phyloP scores from a whole-genome alignment of 1,284 basidiomycete genomes.

The Pyrrhoderma lamaoense region DNA sequence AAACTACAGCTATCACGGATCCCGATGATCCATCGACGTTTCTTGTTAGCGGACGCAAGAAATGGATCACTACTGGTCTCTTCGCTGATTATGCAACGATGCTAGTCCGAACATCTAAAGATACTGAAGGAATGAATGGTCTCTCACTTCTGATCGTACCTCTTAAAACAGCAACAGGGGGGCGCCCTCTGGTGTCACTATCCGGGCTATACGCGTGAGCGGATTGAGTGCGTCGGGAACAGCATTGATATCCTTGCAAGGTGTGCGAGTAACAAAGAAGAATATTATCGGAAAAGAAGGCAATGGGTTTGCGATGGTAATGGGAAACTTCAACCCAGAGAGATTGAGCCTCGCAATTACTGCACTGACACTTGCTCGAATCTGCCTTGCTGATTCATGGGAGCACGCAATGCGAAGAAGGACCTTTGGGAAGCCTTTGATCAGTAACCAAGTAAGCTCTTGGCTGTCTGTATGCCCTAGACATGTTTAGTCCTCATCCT shows the following conservation, averaged over 20 bases:
- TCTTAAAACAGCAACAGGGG: slow-evolving; percentile 9
- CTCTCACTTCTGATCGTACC: slow-evolving; percentile 20
- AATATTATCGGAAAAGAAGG: slow-evolving; percentile 19
- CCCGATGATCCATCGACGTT: slow-evolving; percentile 13
- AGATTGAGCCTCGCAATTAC: slow-evolving; percentile 15
- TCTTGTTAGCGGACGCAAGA: slow-evolving; percentile 20
- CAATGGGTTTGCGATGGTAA: slow-evolving; percentile 18
- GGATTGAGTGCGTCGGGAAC: slow-evolving; percentile 19
- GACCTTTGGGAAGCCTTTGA: slow-evolving; percentile 19
- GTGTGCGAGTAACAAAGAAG: slow-evolving; percentile 18
- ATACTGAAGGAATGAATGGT: not conserved
- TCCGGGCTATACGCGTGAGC: slow-evolving; percentile 14
- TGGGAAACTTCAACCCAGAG: slow-evolving; percentile 22
- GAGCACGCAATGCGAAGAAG: slow-evolving; percentile 16
- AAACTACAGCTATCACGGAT: slow-evolving; percentile 15
- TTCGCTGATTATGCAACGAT: slow-evolving; percentile 20
- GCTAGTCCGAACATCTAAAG: slow-evolving; percentile 18
- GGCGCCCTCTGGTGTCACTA: slow-evolving; percentile 14
- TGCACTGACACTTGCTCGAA: slow-evolving; percentile 14
- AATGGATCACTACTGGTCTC: slow-evolving; percentile 21
- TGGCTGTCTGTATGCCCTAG: too few species aligned
- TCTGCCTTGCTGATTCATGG: slow-evolving; percentile 17
- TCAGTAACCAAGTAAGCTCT: slow-evolving; percentile 16
- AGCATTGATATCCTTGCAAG: slow-evolving; percentile 16
- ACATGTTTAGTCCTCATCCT: too few species aligned